These are phyloP conservation scores for Simplicillium aogashimaense DNA, from an alignment of 2,329 filamentous ascomycete genomes.

Conservation along the genomic window DNA sequence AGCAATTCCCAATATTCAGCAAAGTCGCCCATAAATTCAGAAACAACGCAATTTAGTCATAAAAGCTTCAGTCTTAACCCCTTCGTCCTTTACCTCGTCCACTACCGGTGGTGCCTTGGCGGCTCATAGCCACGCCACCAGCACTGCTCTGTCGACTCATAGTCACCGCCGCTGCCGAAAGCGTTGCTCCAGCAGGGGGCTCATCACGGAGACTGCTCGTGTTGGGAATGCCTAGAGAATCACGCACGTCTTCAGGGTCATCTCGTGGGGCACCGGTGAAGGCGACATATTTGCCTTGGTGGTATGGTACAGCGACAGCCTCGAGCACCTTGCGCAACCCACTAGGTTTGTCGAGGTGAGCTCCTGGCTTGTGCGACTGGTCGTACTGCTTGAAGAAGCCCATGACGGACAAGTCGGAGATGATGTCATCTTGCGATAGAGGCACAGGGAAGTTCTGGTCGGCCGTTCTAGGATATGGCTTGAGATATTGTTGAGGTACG, in stretches of 20 bases:
- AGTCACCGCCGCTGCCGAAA: slow-evolving; percentile 27
- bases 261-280: slow-evolving; percentile 34
- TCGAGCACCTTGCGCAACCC: slow-evolving; percentile 47
- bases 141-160: slow-evolving; percentile 49
- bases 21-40: no score
- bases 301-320: slow-evolving; percentile 37
- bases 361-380: slow-evolving; percentile 39
- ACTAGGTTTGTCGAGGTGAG: slow-evolving; percentile 43
- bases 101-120: slow-evolving; percentile 40
- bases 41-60: no score
- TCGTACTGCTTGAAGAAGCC: slow-evolving; percentile 48
- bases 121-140: slow-evolving; percentile 46
- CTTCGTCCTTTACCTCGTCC: slow-evolving; percentile 33
- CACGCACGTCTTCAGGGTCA: slow-evolving; percentile 38
- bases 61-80: no score
- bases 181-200: slow-evolving; percentile 12
- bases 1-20: no score
- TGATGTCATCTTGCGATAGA: slow-evolving; percentile 40
- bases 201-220: slow-evolving; percentile 33
- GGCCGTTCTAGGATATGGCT: slow-evolving; percentile 41
- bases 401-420: slow-evolving; percentile 48
- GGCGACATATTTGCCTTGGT: slow-evolving; percentile 36
- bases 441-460: slow-evolving; percentile 47
- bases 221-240: slow-evolving; percentile 37
- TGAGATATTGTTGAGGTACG: slow-evolving; percentile 48